phyloP scores from a whole-genome alignment of 2,329 filamentous ascomycete genomes.

The Trichoderma harzianum region DNA sequence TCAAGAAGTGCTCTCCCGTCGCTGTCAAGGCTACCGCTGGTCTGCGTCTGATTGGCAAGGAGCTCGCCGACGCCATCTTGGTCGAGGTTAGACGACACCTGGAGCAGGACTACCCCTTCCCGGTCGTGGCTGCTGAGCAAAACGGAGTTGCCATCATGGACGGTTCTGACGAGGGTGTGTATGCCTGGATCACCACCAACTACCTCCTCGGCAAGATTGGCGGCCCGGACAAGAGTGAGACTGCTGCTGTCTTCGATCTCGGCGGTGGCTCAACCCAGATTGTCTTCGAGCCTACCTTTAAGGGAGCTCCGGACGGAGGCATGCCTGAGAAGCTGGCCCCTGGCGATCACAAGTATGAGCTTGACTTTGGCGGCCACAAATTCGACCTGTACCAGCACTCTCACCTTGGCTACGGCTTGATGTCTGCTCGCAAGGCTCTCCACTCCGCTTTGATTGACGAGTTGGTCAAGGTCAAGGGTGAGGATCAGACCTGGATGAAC shows the following conservation, averaged over 20 bases:
- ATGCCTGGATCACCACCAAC: slow-evolving; percentile 98
- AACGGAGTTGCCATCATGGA: slow-evolving; percentile 96
- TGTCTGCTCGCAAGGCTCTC: slow-evolving; percentile 87
- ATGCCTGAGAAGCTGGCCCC: slow-evolving; percentile 82
- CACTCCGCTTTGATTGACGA: slow-evolving; percentile 73
- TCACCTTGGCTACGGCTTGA: slow-evolving; percentile 93
- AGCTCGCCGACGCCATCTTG: slow-evolving; percentile 80
- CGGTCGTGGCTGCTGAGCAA: slow-evolving; percentile 80
- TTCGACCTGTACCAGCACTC: slow-evolving; percentile 98
- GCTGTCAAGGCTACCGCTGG: slow-evolving; percentile 98
- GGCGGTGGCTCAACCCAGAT: slow-evolving; percentile 97
- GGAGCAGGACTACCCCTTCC: slow-evolving; percentile 90
- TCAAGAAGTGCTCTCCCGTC: slow-evolving; percentile 88
- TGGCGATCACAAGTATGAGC: slow-evolving; percentile 93
- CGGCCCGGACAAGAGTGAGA: slow-evolving; percentile 81
- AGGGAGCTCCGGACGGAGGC: slow-evolving; percentile 65
- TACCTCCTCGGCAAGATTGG: slow-evolving; percentile 98
- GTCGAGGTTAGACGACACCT: slow-evolving; percentile 78
- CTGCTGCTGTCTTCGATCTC: slow-evolving; percentile 92
- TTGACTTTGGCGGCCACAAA: slow-evolving; percentile 83
- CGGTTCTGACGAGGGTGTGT: slow-evolving; percentile 93
- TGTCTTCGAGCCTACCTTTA: slow-evolving; percentile 95
- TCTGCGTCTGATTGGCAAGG: slow-evolving; percentile 77
- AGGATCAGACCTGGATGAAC: slow-evolving; percentile 64
- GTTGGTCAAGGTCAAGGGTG: slow-evolving; percentile 60